Percentiles rank a stretch among this genome's conserved stretches.
Evolutionary conservation across 148 eudicot species (phyloP).

Genomic region (Rheum nobile): DNA sequence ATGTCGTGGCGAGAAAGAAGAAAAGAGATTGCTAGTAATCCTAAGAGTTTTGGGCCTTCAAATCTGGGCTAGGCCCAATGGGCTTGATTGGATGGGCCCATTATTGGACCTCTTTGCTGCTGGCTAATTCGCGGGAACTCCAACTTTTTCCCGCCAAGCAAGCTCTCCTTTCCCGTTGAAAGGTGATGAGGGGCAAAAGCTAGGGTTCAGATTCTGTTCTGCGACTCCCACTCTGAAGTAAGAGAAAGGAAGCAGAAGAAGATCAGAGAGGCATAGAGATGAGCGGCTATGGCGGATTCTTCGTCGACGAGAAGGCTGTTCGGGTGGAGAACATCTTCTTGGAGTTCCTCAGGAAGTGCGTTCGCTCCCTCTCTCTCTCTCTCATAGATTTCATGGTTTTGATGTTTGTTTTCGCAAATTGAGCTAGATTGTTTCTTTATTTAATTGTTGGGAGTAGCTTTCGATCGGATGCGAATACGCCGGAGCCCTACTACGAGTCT

Average conservation of each 20-base stretch:
- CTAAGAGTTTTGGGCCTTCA: conserved; percentile 1
- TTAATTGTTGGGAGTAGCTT: conserved; percentile 23
- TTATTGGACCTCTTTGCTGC: neutral
- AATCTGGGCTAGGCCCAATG: neutral
- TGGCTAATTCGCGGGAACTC: neutral
- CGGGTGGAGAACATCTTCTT: conserved; percentile 71
- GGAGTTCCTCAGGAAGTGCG: conserved; percentile 66
- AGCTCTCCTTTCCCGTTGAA: neutral
- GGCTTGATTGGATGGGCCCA: neutral
- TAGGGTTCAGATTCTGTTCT: neutral
- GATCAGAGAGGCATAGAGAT: conserved; percentile 12
- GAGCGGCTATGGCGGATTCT: conserved; percentile 50
- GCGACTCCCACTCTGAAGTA: neutral
- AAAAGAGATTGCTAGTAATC: neutral
- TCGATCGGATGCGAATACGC: conserved; percentile 30
- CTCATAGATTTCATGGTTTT: neutral
- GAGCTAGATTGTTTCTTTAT: neutral
- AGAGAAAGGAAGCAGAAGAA: conserved; percentile 1
- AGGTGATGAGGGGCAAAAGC: neutral
- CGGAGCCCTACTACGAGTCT: conserved; percentile 44
- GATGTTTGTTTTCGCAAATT: neutral
- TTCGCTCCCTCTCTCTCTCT: neutral
- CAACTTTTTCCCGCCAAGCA: conserved; percentile 7
- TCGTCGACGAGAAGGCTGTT: conserved; percentile 73
- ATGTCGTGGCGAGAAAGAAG: neutral